Evolutionary conservation across 164 flowering plant species (phyloP), one percentile per base, ranked within the genome.

Genomic region (Saururus chinensis): DNA sequence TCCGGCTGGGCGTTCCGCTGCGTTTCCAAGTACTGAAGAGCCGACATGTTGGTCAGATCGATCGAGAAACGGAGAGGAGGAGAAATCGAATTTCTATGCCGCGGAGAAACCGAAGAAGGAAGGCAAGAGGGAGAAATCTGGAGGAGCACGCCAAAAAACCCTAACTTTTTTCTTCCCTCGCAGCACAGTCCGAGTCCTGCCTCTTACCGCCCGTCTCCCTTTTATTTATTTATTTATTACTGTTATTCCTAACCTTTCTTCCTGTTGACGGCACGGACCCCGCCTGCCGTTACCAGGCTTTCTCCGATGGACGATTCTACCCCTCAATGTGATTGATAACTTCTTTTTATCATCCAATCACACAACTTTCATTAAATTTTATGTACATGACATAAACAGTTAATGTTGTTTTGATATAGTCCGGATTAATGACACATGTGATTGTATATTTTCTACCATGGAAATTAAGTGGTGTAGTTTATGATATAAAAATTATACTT

Each of bases 1-100:
- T 93, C 96, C 45, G 98, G 98, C 41, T 90, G 96, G 41, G 77
- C 63, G 71, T 65, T 78, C 1, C 97, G 83, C 53, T 79, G 82
- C 9, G 84, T 58, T 17, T 93, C 97, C 25, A 88, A 74, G 76
- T 90, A 93, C 68, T 85, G 76, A 40, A 90, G 77, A 48, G 96
- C 97, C 26, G 92, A 82, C 97, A 90, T 90, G 71, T 73, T 23
- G 42, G 12, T 9, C 20, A 1, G 16, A 4, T 8, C 26, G 41
- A 20, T 16, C 21, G 7, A 11, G 26, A 10, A 12, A 1, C 16
- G 41, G 40, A 24, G 53, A 22, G 22, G 51, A 20, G 49, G 21
- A 24, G 37, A 17, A 42, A 7, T 20, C 30, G 40, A 45, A 40
- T 62, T 41, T 24, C 58, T 23, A 12, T n/a, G 4, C 7, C 23